Evolutionary conservation across 2,329 filamentous ascomycete genomes (phyloP).

Genomic region (Ophiosphaerella herpotricha): DNA sequence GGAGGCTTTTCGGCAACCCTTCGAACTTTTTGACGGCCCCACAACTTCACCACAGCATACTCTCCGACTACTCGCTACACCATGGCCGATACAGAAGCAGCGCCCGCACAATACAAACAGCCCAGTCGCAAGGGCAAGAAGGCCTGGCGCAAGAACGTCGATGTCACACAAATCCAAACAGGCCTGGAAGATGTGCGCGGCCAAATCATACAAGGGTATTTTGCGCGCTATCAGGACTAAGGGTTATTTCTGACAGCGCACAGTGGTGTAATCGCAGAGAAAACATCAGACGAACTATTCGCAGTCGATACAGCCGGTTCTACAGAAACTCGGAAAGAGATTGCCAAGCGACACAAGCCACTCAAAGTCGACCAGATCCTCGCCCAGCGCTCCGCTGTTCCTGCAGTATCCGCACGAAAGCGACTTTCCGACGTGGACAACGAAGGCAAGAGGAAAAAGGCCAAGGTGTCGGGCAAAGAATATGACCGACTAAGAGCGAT

Average conservation of each 20-base stretch:
- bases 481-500: slow-evolving; percentile 76
- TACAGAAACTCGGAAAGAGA: slow-evolving; percentile 65
- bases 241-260: slow-evolving; percentile 14
- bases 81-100: slow-evolving; percentile 48
- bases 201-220: slow-evolving; percentile 86
- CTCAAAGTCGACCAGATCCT: slow-evolving; percentile 94
- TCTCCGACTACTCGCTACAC: neutral
- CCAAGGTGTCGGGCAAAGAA: slow-evolving; percentile 84
- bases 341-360: slow-evolving; percentile 71
- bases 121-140: slow-evolving; percentile 97
- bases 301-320: slow-evolving; percentile 78
- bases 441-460: slow-evolving; percentile 71
- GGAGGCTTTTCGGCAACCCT: slow-evolving; percentile 17
- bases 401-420: slow-evolving; percentile 79
- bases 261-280: slow-evolving; percentile 85
- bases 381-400: slow-evolving; percentile 78
- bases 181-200: slow-evolving; percentile 85
- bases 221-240: neutral
- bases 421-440: slow-evolving; percentile 74
- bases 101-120: slow-evolving; percentile 82
- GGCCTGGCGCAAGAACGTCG: slow-evolving; percentile 98
- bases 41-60: slow-evolving; percentile 1
- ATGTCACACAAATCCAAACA: slow-evolving; percentile 81
- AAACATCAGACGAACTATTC: slow-evolving; percentile 82
- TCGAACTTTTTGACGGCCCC: slow-evolving; percentile 7